These are phyloP conservation scores for Postia placenta DNA, from an alignment of 768 basidiomycete species.

Conservation along the genomic window DNA sequence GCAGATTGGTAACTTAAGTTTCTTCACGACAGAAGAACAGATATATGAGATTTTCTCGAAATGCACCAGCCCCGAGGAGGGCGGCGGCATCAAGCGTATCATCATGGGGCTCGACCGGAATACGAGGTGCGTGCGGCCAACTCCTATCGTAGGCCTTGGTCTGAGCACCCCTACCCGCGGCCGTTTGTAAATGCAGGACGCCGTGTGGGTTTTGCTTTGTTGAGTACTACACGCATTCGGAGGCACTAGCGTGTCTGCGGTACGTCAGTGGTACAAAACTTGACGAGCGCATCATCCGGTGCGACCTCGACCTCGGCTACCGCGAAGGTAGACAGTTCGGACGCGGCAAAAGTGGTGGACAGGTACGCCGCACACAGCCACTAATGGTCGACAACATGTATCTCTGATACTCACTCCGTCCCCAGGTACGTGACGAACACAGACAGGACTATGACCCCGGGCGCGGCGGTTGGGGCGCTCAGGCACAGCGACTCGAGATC, in stretches of 20 bases:
- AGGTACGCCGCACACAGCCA: conserved; percentile 34
- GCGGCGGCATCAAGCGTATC: conserved; percentile 87
- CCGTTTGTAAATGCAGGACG: conserved; percentile 42
- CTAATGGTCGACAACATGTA: background rate
- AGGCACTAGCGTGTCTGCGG: conserved; percentile 88
- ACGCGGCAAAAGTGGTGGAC: conserved; percentile 94
- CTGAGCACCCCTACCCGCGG: background rate
- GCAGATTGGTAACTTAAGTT: conserved; percentile 88
- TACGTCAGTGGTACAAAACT: conserved; percentile 98
- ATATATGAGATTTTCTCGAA: conserved; percentile 91
- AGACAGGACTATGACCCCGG: conserved; percentile 96
- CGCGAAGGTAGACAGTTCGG: conserved; percentile 97
- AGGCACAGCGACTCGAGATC: conserved; percentile 66
- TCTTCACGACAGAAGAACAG: conserved; percentile 94
- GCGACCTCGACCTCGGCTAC: conserved; percentile 95
- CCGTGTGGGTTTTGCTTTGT: conserved; percentile 96
- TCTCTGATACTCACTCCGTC: conserved; percentile 4
- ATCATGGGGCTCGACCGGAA: conserved; percentile 94
- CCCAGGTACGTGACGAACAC: conserved; percentile 84
- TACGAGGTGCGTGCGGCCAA: conserved; percentile 53
- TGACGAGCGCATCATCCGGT: conserved; percentile 96
- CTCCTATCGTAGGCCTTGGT: conserved; percentile 4
- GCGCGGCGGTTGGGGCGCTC: conserved; percentile 91
- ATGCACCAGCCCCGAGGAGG: conserved; percentile 81
- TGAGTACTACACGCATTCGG: conserved; percentile 91